Evolutionary conservation across 2,329 filamentous ascomycete species (phyloP).

Genomic region (Calcarisporium arbuscula): DNA sequence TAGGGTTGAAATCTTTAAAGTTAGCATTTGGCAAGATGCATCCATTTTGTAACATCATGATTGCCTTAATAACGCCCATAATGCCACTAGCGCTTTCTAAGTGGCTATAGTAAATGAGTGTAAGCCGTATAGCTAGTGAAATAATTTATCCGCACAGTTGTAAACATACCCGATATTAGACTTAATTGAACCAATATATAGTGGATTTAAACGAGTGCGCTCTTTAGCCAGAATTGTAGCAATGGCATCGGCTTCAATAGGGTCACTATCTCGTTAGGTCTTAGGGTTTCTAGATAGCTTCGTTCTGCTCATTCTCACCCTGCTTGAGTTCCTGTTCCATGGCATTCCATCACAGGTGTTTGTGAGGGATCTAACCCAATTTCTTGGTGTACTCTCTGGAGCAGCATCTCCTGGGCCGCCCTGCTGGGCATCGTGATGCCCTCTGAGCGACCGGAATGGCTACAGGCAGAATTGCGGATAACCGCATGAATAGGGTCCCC

Average conservation of each 20-base stretch:
- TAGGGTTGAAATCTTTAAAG: slow-evolving; percentile 1
- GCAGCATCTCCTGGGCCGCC: background rate
- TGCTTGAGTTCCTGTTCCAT: slow-evolving; percentile 22
- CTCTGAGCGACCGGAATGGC: slow-evolving; percentile 6
- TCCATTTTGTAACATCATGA: background rate
- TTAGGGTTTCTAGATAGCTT: too few species aligned
- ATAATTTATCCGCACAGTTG: too few species aligned
- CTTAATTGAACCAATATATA: slow-evolving; percentile 18
- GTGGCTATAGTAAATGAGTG: too few species aligned
- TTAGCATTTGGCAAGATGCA: background rate
- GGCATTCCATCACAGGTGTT: slow-evolving; percentile 12
- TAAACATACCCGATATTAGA: slow-evolving; percentile 15
- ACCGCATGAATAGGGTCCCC: slow-evolving; percentile 39
- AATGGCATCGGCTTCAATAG: slow-evolving; percentile 22
- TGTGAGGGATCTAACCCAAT: slow-evolving; percentile 6
- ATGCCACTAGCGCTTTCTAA: background rate
- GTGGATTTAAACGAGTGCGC: slow-evolving; percentile 10
- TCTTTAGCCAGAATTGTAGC: slow-evolving; percentile 13
- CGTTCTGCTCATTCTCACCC: too few species aligned
- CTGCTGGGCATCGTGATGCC: slow-evolving; percentile 10
- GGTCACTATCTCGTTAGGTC: slow-evolving; percentile 32
- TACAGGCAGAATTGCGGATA: slow-evolving; percentile 8
- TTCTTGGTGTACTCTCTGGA: slow-evolving; percentile 1
- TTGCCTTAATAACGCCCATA: background rate
- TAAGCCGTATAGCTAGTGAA: too few species aligned